Conservation (phyloP, 2,329 filamentous ascomycete genomes). For the Pseudogymnoascus sp. region DNA sequence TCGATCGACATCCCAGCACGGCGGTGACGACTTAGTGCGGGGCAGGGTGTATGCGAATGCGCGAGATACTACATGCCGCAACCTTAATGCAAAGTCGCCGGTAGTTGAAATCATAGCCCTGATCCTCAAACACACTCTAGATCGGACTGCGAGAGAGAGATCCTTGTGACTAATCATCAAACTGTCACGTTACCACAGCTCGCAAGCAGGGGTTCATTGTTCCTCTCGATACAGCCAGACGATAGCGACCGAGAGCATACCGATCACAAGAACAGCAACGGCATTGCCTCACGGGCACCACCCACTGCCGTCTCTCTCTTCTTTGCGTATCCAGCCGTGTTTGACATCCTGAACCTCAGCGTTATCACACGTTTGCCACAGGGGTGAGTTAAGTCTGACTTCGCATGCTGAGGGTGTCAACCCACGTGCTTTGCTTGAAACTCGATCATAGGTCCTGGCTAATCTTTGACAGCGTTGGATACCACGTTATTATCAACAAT, state of each 20-base stretch:
- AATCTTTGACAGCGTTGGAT: not conserved
- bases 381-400: not conserved
- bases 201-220: not conserved
- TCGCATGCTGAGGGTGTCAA: not conserved
- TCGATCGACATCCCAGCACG: conserved; percentile 1
- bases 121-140: not conserved
- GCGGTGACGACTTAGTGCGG: conserved; percentile 3
- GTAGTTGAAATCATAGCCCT: not conserved
- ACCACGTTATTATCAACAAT: not conserved
- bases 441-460: not conserved
- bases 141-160: not conserved
- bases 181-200: not conserved
- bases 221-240: not conserved
- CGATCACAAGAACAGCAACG: not conserved
- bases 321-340: not conserved
- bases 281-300: not conserved
- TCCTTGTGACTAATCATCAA: not conserved
- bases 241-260: not conserved
- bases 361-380: not conserved
- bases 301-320: not conserved
- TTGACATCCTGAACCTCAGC: not conserved
- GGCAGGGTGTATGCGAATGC: not conserved
- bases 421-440: not conserved
- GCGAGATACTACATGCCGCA: not conserved
- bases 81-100: not conserved